Evolutionary conservation across 202 grass and related monocot genomes (phyloP).

Genomic region (Brachypodium distachyon): DNA sequence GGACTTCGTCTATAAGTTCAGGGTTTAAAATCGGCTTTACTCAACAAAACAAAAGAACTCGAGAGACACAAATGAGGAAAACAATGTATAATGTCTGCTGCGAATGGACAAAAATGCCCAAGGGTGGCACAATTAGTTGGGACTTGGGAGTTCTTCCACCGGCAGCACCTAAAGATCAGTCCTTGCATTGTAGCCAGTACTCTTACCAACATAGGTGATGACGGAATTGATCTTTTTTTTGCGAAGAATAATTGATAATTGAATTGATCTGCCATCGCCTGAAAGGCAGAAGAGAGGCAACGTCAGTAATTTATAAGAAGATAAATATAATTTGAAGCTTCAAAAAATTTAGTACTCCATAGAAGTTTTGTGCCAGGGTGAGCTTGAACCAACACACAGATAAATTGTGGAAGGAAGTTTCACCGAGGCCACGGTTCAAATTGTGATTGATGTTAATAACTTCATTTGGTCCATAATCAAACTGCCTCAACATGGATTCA

Average conservation of each 20-base stretch:
- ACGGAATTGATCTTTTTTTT: too few relatives aligned
- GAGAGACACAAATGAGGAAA: too few relatives aligned
- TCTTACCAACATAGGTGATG: background rate
- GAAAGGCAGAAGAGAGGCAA: background rate
- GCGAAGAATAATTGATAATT: too few relatives aligned
- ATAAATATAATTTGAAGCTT: background rate
- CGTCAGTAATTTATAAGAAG: background rate
- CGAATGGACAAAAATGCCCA: background rate
- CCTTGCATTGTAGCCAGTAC: background rate
- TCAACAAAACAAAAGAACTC: too few relatives aligned
- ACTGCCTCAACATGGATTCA: background rate
- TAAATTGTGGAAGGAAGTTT: background rate
- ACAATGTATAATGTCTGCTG: too few relatives aligned
- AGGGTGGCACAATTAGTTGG: background rate
- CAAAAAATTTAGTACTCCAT: background rate
- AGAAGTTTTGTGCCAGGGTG: background rate
- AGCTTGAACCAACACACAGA: background rate
- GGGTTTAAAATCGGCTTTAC: too few relatives aligned
- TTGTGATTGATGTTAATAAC: background rate
- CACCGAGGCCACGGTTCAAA: background rate
- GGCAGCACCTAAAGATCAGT: background rate
- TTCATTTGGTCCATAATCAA: background rate
- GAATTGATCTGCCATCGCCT: background rate
- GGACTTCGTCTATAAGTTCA: too few relatives aligned
- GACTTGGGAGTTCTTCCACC: background rate